These are phyloP conservation scores for Mycosphaerella sp. DNA, from an alignment of 2,329 filamentous ascomycete genomes.

Conservation along the genomic window DNA sequence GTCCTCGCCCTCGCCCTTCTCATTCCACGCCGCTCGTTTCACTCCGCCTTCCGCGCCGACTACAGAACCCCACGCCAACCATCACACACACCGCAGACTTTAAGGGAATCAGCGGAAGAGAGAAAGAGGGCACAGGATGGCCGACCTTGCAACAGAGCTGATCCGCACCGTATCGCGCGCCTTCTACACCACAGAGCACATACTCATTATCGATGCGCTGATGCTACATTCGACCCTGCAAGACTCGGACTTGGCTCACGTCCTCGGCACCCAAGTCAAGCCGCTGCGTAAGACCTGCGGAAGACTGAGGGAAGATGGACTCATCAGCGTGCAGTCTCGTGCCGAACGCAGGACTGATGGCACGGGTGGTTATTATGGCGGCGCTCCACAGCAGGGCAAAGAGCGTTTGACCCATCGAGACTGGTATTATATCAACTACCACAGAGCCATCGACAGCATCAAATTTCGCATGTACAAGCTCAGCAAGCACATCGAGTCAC, in stretches of 20 bases:
- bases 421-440: conserved; percentile 96
- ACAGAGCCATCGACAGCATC: conserved; percentile 88
- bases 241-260: conserved; percentile 64
- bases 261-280: conserved; percentile 48
- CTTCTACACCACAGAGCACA: conserved; percentile 79
- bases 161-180: conserved; percentile 79
- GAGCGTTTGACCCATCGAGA: conserved; percentile 52
- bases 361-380: conserved; percentile 21
- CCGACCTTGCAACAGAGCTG: conserved; percentile 65
- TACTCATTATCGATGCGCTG: conserved; percentile 74
- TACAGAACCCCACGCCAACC: background rate
- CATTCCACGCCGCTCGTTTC: too few relatives aligned
- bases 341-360: conserved; percentile 33
- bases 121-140: conserved; percentile 31
- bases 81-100: background rate
- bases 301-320: conserved; percentile 75
- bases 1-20: background rate
- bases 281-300: conserved; percentile 85
- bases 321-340: conserved; percentile 67
- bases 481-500: conserved; percentile 79
- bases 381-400: conserved; percentile 26
- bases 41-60: too few relatives aligned
- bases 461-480: conserved; percentile 89
- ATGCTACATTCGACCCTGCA: conserved; percentile 67
- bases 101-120: background rate